Percentiles rank a stretch among this genome's conserved stretches.
These are phyloP conservation scores for Alternaria hordeiaustralica DNA, from an alignment of 2,329 filamentous ascomycete species.

Conservation along the genomic window DNA sequence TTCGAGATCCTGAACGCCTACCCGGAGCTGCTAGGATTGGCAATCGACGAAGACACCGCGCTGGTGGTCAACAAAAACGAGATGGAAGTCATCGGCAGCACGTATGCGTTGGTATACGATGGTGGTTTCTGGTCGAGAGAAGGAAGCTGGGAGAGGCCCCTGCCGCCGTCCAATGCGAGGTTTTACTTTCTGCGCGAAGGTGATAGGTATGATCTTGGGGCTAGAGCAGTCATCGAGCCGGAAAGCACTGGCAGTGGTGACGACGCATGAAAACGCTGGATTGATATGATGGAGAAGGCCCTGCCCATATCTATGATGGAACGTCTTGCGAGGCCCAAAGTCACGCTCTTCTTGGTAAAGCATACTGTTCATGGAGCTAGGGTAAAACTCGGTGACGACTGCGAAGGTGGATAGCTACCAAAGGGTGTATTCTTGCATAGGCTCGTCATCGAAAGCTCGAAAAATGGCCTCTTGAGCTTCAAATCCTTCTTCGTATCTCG, in stretches of 20 bases:
- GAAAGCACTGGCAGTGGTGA: background rate
- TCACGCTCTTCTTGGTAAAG: too few species aligned
- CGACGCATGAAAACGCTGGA: background rate
- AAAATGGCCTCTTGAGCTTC: too few species aligned
- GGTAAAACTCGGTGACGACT: too few species aligned
- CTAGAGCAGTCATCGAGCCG: constrained; percentile 20
- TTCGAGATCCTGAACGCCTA: constrained; percentile 30
- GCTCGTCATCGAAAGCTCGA: too few species aligned
- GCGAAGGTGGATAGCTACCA: too few species aligned
- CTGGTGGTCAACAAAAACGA: constrained; percentile 30
- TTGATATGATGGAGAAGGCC: background rate
- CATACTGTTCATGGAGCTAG: too few species aligned
- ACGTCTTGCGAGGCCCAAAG: too few species aligned
- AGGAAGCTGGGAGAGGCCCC: constrained; percentile 23
- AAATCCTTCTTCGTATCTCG: too few species aligned
- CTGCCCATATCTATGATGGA: too few species aligned
- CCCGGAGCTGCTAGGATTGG: constrained; percentile 28
- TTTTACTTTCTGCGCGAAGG: constrained; percentile 34
- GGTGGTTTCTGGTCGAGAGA: constrained; percentile 36
- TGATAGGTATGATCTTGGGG: constrained; percentile 26
- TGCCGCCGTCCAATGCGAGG: constrained; percentile 16
- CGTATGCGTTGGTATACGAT: constrained; percentile 35
- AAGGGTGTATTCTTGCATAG: too few species aligned
- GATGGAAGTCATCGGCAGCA: constrained; percentile 32
- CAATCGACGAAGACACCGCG: constrained; percentile 36